phyloP scores from a whole-genome alignment of 176 grass and related monocot species.

The Pharus latifolius region DNA sequence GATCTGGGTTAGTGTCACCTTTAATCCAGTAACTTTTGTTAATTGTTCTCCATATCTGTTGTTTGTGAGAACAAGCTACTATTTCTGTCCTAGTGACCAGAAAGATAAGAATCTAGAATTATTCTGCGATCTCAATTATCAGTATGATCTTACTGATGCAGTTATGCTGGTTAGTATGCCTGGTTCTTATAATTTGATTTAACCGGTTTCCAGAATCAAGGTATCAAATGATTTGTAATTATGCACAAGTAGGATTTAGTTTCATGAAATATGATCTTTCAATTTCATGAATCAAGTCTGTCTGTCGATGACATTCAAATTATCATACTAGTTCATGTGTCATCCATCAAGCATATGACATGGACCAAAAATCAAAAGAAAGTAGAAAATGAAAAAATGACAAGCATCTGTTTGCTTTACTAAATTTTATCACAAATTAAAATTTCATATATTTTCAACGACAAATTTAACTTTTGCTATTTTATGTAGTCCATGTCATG shows the following conservation, averaged over 20 bases:
- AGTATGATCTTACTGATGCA: conserved; percentile 1
- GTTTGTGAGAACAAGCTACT: background rate
- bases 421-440: too few species aligned
- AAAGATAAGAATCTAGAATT: background rate
- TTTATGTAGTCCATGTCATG: too few species aligned
- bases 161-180: background rate
- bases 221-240: background rate
- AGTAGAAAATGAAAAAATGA: too few species aligned
- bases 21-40: background rate
- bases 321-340: too few species aligned
- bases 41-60: background rate
- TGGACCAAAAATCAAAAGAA: too few species aligned
- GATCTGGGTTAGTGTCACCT: conserved; percentile 56
- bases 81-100: background rate
- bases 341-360: too few species aligned
- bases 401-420: too few species aligned
- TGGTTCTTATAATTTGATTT: background rate
- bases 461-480: too few species aligned
- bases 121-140: background rate
- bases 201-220: background rate
- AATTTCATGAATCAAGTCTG: too few species aligned
- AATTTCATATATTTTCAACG: too few species aligned
- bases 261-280: background rate
- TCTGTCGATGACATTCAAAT: too few species aligned
- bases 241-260: background rate